These are phyloP conservation scores for Cinnamomum micranthum DNA, from an alignment of 164 flowering plant species.

Conservation along the genomic window DNA sequence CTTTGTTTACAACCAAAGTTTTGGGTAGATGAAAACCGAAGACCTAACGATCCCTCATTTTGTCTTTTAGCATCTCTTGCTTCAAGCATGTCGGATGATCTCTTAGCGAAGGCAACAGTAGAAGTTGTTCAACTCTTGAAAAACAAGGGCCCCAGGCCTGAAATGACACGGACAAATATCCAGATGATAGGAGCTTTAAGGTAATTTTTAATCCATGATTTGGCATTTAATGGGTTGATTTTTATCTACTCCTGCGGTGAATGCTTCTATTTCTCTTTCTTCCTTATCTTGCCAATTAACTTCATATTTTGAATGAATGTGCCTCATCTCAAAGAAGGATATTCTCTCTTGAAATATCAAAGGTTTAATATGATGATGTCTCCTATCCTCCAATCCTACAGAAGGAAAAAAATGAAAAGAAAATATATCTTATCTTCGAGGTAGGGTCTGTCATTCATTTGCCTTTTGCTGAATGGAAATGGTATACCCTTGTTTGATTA, in stretches of 20 bases:
- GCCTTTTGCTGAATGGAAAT: no score
- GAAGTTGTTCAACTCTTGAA: slow-evolving; percentile 72
- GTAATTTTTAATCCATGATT: slow-evolving; percentile 25
- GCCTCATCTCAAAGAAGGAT: no score
- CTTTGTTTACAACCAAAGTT: neutral
- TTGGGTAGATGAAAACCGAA: neutral
- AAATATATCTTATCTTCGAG: no score
- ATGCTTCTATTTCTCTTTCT: neutral
- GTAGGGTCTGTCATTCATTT: no score
- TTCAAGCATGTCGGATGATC: slow-evolving; percentile 90
- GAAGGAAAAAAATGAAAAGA: no score
- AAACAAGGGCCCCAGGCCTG: slow-evolving; percentile 63
- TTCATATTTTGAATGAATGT: no score
- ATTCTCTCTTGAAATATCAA: no score
- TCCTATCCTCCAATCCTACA: no score
- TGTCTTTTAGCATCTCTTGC: slow-evolving; percentile 72
- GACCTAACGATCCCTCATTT: neutral
- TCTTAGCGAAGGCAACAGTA: slow-evolving; percentile 77
- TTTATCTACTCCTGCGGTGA: neutral
- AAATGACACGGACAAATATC: slow-evolving; percentile 84
- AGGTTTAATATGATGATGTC: no score
- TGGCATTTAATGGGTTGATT: neutral
- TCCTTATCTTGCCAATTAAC: no score
- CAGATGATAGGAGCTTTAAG: slow-evolving; percentile 98
- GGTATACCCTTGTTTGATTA: no score